Evolutionary conservation across 2,329 filamentous ascomycete genomes (phyloP), one percentile per base, ranked within the genome.

Genomic region (Rhinocladiella mackenziei): DNA sequence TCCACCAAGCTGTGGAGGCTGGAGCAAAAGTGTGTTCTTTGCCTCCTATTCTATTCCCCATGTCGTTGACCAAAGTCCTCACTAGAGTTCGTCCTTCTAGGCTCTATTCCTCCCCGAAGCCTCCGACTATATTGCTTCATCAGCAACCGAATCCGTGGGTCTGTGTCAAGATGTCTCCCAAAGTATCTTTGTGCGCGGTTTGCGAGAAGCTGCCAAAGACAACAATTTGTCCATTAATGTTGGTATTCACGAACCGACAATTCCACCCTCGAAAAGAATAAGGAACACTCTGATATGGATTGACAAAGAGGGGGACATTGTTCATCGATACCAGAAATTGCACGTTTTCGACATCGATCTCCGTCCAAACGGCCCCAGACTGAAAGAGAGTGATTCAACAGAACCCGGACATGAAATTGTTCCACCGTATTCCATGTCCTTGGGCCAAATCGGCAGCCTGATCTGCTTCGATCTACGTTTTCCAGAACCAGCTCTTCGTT

Each of bases 401-500:
- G 82, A 89, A 58, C 75, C 77, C 3, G 88, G 88, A 0, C 23
- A 37, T 19, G 47, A 47, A 20, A 78, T 94, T 29, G 69, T 80
- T 1, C 63, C 78, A 2, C 89, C 89, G 0, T 88, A 92, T 58
- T 68, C 78, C n/a, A 86, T 83, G 0, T 67, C 78, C 0, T 62
- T 94, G 8, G 89, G 89, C 10, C 80, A 78, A 25, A 74, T 96
- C 14, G 91, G 88, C 14, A 73, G 84, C 50, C 74, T 84, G 41
- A 94, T 96, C 50, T 96, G 91, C 68, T 96, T 96, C 64, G 91
- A 96, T 72, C 67, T 96, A 51, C 80, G 89, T 1, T 94, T 92
- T 60, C 79, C 88, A 0, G 87, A 94, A 61, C 77, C 84, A 6
- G 77, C 80, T 0, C 64, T 92, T 7, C 74, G 79, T 1, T 73